Base-by-base conservation (phyloP, 441 rosid species). In the Capsella rubella region DNA sequence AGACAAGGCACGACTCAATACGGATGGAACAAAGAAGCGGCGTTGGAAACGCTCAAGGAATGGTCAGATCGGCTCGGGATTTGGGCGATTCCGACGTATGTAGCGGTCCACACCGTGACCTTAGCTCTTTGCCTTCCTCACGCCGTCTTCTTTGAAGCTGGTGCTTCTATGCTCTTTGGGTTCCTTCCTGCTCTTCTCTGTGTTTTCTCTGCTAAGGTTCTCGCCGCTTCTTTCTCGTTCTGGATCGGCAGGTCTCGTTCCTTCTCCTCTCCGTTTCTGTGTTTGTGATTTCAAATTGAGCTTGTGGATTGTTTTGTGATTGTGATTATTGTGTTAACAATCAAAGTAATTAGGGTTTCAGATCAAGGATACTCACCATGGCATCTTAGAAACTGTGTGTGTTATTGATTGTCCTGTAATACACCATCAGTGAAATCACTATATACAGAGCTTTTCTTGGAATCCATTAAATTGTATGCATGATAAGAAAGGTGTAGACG, bases 201-300 rank as follows among this genome's bases (percentile, higher is more conserved):
- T 67, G 94, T 92, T 56, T 89, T 92, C 74, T 82, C 84, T 10
- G 90, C 97, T 61, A 94, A 92, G 80, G 42, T 94, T 59, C 82
- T 92, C 18, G 99, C 95, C 2, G 97, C 97, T 79, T 92, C 97
- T 18, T 90, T 94, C 69, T 94, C 97, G 64, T 94, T 94, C 78
- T 82, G 85, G 87, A 82, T 94, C 83, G 96, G 97, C 91, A 94
- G 97, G 99, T 90, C 16, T 59, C 0, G 21, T 9, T 25, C 34
- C 8, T 3, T 29, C 62, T 59, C 16, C 6, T 12, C 7, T 53
- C 35, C 5, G 1, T 58, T 28, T 58, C 29, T 47, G 3, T 57
- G 11, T 46, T 1, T 56, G 9, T 18, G 45, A 31, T 60, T 21
- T 60, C 28, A 25, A 27, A 39, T n/a, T n/a, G 12, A 57, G 11